Percentiles rank a stretch among this genome's conserved stretches.
Evolutionary conservation across 2,329 filamentous ascomycete genomes (phyloP).

Genomic region (Xylariaceae sp.): DNA sequence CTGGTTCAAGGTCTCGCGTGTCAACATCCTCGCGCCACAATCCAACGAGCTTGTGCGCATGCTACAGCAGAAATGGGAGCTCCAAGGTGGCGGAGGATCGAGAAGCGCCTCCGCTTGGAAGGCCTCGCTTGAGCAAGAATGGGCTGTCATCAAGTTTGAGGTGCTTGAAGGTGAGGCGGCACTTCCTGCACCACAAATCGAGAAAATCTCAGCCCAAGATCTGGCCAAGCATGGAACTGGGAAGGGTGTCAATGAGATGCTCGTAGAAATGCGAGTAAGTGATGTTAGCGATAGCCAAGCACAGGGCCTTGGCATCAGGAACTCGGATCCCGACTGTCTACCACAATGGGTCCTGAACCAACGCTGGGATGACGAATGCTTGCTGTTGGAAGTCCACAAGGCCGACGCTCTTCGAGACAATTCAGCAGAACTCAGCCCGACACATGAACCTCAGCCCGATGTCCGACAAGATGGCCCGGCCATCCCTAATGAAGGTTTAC

Average conservation of each 20-base stretch:
- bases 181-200: constrained; percentile 19
- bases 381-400: no score
- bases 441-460: no score
- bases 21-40: constrained; percentile 23
- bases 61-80: constrained; percentile 27
- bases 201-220: constrained; percentile 12
- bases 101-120: constrained; percentile 13
- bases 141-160: constrained; percentile 28
- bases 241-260: constrained; percentile 13
- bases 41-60: constrained; percentile 25
- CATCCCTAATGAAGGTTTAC: no score
- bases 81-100: constrained; percentile 18
- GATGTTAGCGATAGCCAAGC: not conserved
- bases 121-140: constrained; percentile 13
- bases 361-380: no score
- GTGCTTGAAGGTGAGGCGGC: constrained; percentile 8
- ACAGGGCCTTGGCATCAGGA: no score
- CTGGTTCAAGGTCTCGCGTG: constrained; percentile 22
- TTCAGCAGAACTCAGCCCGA: no score
- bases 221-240: not conserved
- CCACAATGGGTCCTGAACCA: no score
- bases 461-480: no score
- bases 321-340: no score
- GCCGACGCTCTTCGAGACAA: no score
- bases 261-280: constrained; percentile 17